Conservation (phyloP, 352 stramenopile species). For the Globisporangium nunn region DNA sequence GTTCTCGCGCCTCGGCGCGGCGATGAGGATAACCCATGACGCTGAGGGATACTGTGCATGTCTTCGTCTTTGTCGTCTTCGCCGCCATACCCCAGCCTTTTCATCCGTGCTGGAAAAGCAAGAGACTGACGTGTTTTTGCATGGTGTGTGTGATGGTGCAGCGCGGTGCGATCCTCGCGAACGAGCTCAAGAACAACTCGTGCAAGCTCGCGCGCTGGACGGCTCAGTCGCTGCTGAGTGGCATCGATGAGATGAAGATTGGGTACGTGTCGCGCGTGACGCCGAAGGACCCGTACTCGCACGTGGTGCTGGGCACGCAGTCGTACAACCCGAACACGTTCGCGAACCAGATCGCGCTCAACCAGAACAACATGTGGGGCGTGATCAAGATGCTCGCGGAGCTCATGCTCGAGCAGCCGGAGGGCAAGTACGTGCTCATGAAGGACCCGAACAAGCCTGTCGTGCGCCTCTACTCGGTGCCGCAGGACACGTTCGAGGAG, state of each 20-base stretch:
- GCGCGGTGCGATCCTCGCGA: slow-evolving; percentile 94
- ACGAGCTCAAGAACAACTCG: slow-evolving; percentile 99
- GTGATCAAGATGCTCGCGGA: slow-evolving; percentile 93
- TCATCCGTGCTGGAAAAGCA: neutral
- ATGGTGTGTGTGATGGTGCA: slow-evolving; percentile 27
- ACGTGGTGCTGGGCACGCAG: slow-evolving; percentile 94
- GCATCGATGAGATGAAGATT: slow-evolving; percentile 97
- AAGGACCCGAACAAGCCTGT: slow-evolving; percentile 98
- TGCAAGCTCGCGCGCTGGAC: slow-evolving; percentile 98
- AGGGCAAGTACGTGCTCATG: slow-evolving; percentile 98
- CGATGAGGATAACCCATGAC: slow-evolving; percentile 12
- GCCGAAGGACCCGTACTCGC: slow-evolving; percentile 94
- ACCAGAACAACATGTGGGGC: slow-evolving; percentile 98
- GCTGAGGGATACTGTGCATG: slow-evolving; percentile 13
- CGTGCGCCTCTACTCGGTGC: slow-evolving; percentile 95
- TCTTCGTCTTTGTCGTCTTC: neutral
- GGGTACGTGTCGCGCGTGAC: slow-evolving; percentile 93
- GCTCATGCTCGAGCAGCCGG: slow-evolving; percentile 90
- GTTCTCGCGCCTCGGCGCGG: slow-evolving; percentile 8
- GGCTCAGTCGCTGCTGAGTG: slow-evolving; percentile 92
- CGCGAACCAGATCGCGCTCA: slow-evolving; percentile 95
- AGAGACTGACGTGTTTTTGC: slow-evolving; percentile 6
- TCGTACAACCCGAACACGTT: slow-evolving; percentile 97
- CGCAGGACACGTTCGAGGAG: slow-evolving; percentile 93
- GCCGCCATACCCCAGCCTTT: no score